Base-by-base conservation (phyloP, 2,329 filamentous ascomycete genomes). In the Clonostachys byssicola region DNA sequence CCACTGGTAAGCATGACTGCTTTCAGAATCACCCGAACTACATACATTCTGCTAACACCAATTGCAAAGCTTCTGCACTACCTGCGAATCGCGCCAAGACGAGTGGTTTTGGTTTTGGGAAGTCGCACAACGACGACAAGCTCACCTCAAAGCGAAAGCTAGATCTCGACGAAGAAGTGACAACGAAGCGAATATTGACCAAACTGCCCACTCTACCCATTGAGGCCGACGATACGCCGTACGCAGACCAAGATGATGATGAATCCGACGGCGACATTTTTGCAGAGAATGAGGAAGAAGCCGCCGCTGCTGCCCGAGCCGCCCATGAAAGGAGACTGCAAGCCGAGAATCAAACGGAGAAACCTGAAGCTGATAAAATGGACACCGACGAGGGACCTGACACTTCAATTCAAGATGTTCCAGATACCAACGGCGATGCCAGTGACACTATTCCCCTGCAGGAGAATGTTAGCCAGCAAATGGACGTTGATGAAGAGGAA, bases 81-180 rank as follows among this genome's bases (percentile, higher is more conserved):
- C 80, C 83, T 33, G 89, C 85, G 65, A 83, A 81, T 50, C 83
- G 81, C 56, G 78, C 81, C 44, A 92, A 92, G 60, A 80, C 95
- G 43, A 87, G 88, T 62, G 85, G 86, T 34, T 97, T 97, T 60
- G 92, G 91, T 3, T 83, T 97, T 49, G 77, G 79, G 49, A 94
- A 89, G 62, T 71, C 80, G 40, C 74, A 75, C 45, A 67, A 72
- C 43, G 89, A 90, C 46, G 86, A 89, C 45, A 90, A 88, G 59
- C 65, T 78, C 5, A 74, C 80, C 5, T 74, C 81, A 17, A 90
- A 89, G 60, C 86, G 85, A 55, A 90, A 88, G 51, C 74, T 95
- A 18, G 85, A 91, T 56, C 85, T 96, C 56, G 92, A 88, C 51
- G 92, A 96, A 60, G 92, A 96, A 58, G 89, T 95, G 58, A 85